A percentile compares a stretch with the other conserved stretches of the same genome.
Evolutionary conservation across 2,329 filamentous ascomycete genomes (phyloP).

Genomic region (Passalora sequoiae): DNA sequence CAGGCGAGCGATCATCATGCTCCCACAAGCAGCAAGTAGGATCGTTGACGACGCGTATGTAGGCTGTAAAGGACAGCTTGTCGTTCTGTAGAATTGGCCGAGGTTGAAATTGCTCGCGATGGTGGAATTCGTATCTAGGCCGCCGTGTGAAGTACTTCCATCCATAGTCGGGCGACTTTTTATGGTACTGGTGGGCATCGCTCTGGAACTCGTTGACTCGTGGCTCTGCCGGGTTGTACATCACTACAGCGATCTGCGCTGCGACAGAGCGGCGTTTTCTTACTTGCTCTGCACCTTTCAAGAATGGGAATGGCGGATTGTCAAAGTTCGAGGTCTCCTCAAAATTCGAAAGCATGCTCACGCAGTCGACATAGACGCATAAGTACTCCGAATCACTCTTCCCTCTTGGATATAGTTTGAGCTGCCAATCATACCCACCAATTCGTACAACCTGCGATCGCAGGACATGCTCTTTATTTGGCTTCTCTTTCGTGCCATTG

Average conservation of each 20-base stretch:
- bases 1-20: slow-evolving; percentile 35
- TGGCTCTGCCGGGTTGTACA: slow-evolving; percentile 61
- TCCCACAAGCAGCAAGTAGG: slow-evolving; percentile 58
- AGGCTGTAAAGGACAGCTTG: slow-evolving; percentile 57
- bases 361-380: slow-evolving; percentile 58
- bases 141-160: slow-evolving; percentile 57
- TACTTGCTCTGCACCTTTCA: slow-evolving; percentile 24
- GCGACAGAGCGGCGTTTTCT: slow-evolving; percentile 44
- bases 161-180: slow-evolving; percentile 56
- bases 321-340: slow-evolving; percentile 26
- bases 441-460: slow-evolving; percentile 52
- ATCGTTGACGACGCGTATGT: slow-evolving; percentile 57
- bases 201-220: slow-evolving; percentile 53
- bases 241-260: slow-evolving; percentile 57
- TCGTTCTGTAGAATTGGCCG: slow-evolving; percentile 57
- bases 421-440: slow-evolving; percentile 59
- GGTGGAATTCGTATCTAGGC: slow-evolving; percentile 54
- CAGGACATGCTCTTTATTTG: slow-evolving; percentile 56
- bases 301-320: slow-evolving; percentile 27
- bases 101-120: slow-evolving; percentile 53
- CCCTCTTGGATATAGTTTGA: slow-evolving; percentile 60
- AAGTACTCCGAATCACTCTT: slow-evolving; percentile 52
- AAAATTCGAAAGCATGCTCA: slow-evolving; percentile 39
- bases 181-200: slow-evolving; percentile 56
- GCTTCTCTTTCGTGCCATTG: slow-evolving; percentile 56